These are phyloP conservation scores for Cyanidioschyzon merolae DNA, from an alignment of 23 red algal genomes.

Conservation along the genomic window DNA sequence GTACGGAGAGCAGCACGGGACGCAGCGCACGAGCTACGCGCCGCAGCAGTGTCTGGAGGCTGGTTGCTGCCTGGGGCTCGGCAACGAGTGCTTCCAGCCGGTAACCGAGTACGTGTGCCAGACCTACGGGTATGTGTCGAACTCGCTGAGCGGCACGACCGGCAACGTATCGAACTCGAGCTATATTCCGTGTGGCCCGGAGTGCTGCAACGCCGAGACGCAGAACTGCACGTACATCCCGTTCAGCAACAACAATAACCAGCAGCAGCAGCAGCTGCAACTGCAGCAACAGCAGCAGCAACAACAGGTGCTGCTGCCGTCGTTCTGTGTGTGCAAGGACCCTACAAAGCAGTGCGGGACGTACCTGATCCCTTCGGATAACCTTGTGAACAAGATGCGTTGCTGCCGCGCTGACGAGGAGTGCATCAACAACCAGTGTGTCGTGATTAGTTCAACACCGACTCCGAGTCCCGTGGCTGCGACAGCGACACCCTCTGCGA, in stretches of 20 bases:
- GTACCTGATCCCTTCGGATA: constrained; percentile 14
- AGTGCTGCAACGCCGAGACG: constrained; percentile 19
- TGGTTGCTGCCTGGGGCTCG: constrained; percentile 3
- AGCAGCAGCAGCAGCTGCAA: not conserved
- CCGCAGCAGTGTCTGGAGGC: constrained; percentile 16
- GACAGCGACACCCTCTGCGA: not conserved
- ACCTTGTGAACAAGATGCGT: constrained; percentile 17
- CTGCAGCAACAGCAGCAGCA: not conserved
- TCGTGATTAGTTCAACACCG: not conserved
- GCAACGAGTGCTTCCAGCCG: constrained; percentile 1
- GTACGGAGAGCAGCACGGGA: not conserved
- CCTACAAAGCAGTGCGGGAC: constrained; percentile 16
- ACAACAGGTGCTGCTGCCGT: not conserved
- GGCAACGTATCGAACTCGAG: not conserved
- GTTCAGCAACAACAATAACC: not conserved
- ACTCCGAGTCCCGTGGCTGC: not conserved
- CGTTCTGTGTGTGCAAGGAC: constrained; percentile 19
- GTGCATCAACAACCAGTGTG: constrained; percentile 12
- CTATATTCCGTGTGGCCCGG: constrained; percentile 9
- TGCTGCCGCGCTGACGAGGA: not conserved
- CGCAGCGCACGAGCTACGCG: not conserved
- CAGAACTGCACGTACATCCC: constrained; percentile 17
- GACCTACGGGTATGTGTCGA: constrained; percentile 4
- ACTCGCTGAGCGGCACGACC: not conserved
- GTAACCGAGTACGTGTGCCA: constrained; percentile 10